phyloP scores from a whole-genome alignment of 106 monocot species.

The Apostasia ramifera region DNA sequence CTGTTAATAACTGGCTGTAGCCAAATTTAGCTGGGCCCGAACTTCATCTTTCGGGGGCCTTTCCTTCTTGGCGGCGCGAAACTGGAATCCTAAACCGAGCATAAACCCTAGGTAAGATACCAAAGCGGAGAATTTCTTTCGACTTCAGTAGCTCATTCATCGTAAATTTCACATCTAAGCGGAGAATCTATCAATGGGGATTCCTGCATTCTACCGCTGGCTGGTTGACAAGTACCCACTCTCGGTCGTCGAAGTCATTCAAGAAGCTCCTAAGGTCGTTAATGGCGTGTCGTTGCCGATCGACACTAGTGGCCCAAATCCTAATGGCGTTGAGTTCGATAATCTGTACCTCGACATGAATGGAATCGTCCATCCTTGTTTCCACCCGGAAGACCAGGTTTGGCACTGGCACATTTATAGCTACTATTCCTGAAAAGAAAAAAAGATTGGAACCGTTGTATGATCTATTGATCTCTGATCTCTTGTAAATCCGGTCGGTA shows the following conservation, averaged over 20 bases:
- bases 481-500: neutral
- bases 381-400: constrained; percentile 58
- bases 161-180: neutral
- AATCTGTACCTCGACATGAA: constrained; percentile 65
- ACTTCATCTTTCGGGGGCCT: too few relatives aligned
- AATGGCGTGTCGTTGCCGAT: constrained; percentile 22
- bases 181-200: constrained; percentile 28
- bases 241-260: constrained; percentile 38
- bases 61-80: too few relatives aligned
- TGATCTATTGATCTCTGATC: neutral
- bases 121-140: too few relatives aligned
- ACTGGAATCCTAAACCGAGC: too few relatives aligned
- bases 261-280: constrained; percentile 27
- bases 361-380: constrained; percentile 55
- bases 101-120: too few relatives aligned
- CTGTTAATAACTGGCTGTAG: too few relatives aligned
- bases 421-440: too few relatives aligned
- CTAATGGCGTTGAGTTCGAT: constrained; percentile 54
- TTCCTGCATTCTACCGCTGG: constrained; percentile 57
- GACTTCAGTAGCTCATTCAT: too few relatives aligned
- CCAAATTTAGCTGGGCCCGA: too few relatives aligned
- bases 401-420: neutral
- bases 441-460: too few relatives aligned
- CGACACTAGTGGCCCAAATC: constrained; percentile 43
- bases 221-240: constrained; percentile 50